Evolutionary conservation across 2,329 filamentous ascomycete species (phyloP).

Genomic region (Botrytis aclada): DNA sequence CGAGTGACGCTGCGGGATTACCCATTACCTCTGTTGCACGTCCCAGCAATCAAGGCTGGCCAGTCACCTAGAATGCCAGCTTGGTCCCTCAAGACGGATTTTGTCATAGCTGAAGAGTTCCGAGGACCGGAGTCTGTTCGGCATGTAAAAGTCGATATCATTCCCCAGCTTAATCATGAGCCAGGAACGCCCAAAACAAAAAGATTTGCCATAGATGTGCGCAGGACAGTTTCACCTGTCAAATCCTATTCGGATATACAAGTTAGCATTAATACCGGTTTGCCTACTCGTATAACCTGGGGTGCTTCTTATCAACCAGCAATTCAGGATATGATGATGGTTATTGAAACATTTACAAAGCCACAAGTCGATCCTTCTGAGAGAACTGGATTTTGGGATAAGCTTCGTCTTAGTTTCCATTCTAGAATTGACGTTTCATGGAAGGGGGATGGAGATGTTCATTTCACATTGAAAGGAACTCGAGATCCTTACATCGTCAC

Average conservation of each 20-base stretch:
- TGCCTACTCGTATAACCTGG: slow-evolving; percentile 94
- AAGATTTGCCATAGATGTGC: slow-evolving; percentile 79
- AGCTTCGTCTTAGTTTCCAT: slow-evolving; percentile 91
- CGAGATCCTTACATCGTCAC: slow-evolving; percentile 92
- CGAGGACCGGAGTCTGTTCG: slow-evolving; percentile 76
- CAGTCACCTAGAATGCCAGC: slow-evolving; percentile 80
- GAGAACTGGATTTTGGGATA: slow-evolving; percentile 96
- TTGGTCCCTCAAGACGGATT: slow-evolving; percentile 81
- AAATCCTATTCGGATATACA: slow-evolving; percentile 95
- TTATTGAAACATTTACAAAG: slow-evolving; percentile 95
- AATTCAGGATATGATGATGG: slow-evolving; percentile 99
- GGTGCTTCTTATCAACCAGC: slow-evolving; percentile 96
- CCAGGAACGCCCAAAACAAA: slow-evolving; percentile 54
- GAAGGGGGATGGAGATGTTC: slow-evolving; percentile 94
- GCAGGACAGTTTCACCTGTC: slow-evolving; percentile 87
- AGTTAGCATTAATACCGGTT: slow-evolving; percentile 87
- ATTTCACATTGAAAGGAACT: slow-evolving; percentile 85
- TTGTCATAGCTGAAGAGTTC: slow-evolving; percentile 94
- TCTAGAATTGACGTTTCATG: slow-evolving; percentile 85
- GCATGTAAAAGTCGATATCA: slow-evolving; percentile 76
- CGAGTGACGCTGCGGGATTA: slow-evolving; percentile 88
- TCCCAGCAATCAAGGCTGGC: slow-evolving; percentile 74
- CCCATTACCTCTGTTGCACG: slow-evolving; percentile 84
- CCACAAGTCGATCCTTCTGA: slow-evolving; percentile 92
- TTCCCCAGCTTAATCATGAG: slow-evolving; percentile 63